Evolutionary conservation across 2,329 filamentous ascomycete genomes (phyloP), one percentile per base, ranked within the genome.

Genomic region (Epichloe aotearoae): DNA sequence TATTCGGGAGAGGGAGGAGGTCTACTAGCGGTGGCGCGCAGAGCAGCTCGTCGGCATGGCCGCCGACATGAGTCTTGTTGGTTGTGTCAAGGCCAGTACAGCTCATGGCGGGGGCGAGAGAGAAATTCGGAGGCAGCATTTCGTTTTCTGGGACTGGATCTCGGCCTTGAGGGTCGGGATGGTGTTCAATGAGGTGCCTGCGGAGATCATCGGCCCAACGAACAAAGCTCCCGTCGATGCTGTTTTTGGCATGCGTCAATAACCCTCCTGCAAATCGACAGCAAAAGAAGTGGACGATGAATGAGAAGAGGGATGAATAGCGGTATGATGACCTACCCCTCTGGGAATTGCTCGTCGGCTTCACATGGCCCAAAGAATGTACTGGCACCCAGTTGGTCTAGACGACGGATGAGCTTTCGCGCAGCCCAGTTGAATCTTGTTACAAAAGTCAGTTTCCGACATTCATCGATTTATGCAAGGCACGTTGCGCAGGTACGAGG

Each of bases 261-360:
- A 15, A 37, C 3, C 17, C 19, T 36, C 14, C 19, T 15, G 17
- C 15, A 10, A 2, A 44, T 23, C 20, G 54, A 14, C 49, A 49
- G 17, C 10, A 36, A 47, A 23, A 49, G 30, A n/a, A 30, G 5
- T 15, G 12, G 4, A 17, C 14, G 26, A 5, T 17, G 30, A 6
- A 11, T 7, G 26, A 34, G 2, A 23, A 30, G 11, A 11, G 26
- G 7, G 8, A 26, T 26, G 23, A n/a, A 70, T 77, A 58, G 14
- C 3, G 3, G n/a, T 15, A 34, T 17, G 8, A 17, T 41, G 39
- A 49, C 39, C 4, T 70, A 93, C 83, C 91, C 90, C 68, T 97
- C 90, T 26, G 88, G 81, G 71, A 96, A 89, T 63, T 94, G 88
- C 59, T 96, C 90, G 62, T 98, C 93, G 20, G 84, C 89, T 67